Evolutionary conservation across 2,329 filamentous ascomycete species (phyloP).

Genomic region (Pseudogymnoascus sp.): DNA sequence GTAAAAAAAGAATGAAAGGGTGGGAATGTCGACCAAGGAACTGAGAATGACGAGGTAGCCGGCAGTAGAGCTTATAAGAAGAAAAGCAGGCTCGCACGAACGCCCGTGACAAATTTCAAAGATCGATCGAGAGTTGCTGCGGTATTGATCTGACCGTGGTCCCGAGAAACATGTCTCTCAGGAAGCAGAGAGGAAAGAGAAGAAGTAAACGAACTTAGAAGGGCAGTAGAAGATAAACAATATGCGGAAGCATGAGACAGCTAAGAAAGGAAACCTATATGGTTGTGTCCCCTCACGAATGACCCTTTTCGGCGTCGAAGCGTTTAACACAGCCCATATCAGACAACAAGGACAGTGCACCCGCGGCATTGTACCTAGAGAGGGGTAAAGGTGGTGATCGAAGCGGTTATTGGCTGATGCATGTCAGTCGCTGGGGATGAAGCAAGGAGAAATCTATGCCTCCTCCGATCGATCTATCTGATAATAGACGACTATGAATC

Average conservation of each 20-base stretch:
- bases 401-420: neutral
- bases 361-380: neutral
- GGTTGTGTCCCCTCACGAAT: conserved; percentile 1
- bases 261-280: neutral
- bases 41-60: neutral
- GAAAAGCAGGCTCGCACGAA: neutral
- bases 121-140: neutral
- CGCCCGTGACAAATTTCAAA: neutral
- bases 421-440: neutral
- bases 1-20: neutral
- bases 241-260: neutral
- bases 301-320: conserved; percentile 2
- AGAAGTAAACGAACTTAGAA: neutral
- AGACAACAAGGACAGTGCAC: conserved; percentile 2
- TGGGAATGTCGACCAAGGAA: neutral
- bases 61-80: neutral
- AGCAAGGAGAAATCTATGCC: neutral
- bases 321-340: neutral
- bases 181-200: neutral
- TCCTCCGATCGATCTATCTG: conserved; percentile 2
- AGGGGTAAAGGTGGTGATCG: neutral
- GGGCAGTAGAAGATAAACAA: neutral
- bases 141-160: neutral
- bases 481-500: neutral
- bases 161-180: conserved; percentile 8